Evolutionary conservation across 768 basidiomycete species (phyloP), one percentile per base, ranked within the genome.

Genomic region (Leccinum rimulosum): DNA sequence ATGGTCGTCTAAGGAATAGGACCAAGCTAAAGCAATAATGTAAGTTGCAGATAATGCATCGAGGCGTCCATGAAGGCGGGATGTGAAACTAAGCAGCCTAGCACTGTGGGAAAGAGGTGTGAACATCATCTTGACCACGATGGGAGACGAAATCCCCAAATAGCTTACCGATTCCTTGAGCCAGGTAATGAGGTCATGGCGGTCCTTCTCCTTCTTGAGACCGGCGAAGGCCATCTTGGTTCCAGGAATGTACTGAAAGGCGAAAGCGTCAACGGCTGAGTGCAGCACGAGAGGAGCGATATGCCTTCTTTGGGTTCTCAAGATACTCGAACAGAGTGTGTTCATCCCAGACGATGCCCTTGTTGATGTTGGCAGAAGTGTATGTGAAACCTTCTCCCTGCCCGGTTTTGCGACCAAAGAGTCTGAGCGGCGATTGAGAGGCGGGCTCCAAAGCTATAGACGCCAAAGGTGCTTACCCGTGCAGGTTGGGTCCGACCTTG

Each of bases 161-260:
- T 19, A 4, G 79, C 88, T 62, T 70, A 91, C 91, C 56, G 83
- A 70, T 54, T 87, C 83, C 81, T 91, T 91, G 68, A 95, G 80
- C 73, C 81, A 85, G 59, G 94, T 85, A 70, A 98, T 83, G 69
- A 98, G 87, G 79, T 98, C 95, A 73, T 86, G 91, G 79, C 95
- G 88, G 75, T 98, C 95, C 83, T 95, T 93, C 10, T 93, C 93
- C 85, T 98, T 98, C 88, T 98, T 98, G 74, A 98, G 78, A 69
- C 96, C 96, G 64, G 95, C 94, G 68, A 97, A 98, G 58, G 95
- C 95, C 95, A 98, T 98, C 81, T 96, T 97, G 53, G 95, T 97
- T 51, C 95, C 95, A 40, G 93, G 93, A 65, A 95, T 95, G 79
- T 94, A 95, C 90, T 92, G 59, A 49, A 49, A 28, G 9, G n/a